Evolutionary conservation across 352 stramenopile genomes (phyloP), one percentile per base, ranked within the genome.

Genomic region (Phytophthora megakarya): DNA sequence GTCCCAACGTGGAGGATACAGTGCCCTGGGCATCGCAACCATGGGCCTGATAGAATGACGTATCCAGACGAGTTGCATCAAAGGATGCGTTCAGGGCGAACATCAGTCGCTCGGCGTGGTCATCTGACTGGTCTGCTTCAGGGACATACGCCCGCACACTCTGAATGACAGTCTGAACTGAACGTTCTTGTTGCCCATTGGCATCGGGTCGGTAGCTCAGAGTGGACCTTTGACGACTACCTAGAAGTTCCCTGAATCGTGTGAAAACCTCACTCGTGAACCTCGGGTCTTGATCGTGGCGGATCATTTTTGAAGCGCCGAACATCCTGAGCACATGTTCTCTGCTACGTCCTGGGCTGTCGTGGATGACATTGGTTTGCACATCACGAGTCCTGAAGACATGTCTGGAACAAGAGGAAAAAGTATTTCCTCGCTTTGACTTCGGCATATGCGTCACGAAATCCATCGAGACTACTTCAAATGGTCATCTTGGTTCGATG

Each of bases 381-480:
- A 50, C 44, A 50, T 50, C 10, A 50, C 25, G n/a, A 16, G 38
- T 2, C 44, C 22, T 23, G 44, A 50, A 38, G 38, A 50, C 22
- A 22, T 16, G 25, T 38, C 22, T 50, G 44, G 16, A 50, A 50
- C 16, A 50, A 22, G 1, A 50, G 44, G 4, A 50, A 6, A 38
- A 35, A 15, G 22, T 50, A 12, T 50, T 50, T 9, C 44, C 23
- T 13, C 44, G 44, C 3, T 18, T 11, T 13, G 44, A 38, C 25
- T 26, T 22, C 9, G 44, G 44, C 22, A 50, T 21, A 7, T 3
- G 44, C 15, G 25, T 50, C 6, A 38, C 44, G 16, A 50, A 50
- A 22, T 50, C 44, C 44, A 50, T 50, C 1, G 44, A 50, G 10
- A 50, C 44, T 3, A 50, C 44, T 22, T 50, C 23, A 50, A 50